Evolutionary conservation across 441 rosid species (phyloP).

Genomic region (Cnidoscolus chayamansa): DNA sequence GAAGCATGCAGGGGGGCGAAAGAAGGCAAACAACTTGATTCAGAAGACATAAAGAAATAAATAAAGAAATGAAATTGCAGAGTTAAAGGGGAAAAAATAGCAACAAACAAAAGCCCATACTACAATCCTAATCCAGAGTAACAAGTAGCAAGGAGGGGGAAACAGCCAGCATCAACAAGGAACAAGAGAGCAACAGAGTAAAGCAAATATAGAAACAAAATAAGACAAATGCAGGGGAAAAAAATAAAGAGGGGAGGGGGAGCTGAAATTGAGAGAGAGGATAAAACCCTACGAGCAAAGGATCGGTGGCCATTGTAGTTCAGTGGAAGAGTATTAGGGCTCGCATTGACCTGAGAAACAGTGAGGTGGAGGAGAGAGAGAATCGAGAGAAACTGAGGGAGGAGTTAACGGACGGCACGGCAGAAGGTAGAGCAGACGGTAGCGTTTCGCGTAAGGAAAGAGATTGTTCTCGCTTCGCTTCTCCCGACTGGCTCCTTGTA

Average conservation of each 20-base stretch:
- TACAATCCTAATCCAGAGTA: too few relatives aligned
- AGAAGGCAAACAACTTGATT: background rate
- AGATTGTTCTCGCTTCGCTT: background rate
- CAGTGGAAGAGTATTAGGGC: background rate
- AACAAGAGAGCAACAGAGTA: background rate
- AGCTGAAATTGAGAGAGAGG: background rate
- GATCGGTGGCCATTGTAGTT: slow-evolving; percentile 12
- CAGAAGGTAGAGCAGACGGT: background rate
- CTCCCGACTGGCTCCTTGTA: too few relatives aligned
- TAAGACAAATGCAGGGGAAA: background rate
- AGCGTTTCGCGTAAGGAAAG: slow-evolving; percentile 11
- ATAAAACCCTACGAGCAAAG: slow-evolving; percentile 8
- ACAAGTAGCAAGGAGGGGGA: background rate
- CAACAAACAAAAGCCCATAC: background rate
- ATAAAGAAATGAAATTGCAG: background rate
- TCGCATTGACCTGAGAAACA: slow-evolving; percentile 2
- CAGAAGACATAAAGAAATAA: background rate
- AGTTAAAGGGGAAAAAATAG: background rate
- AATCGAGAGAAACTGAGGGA: background rate
- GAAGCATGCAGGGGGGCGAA: slow-evolving; percentile 3
- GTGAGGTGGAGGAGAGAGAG: background rate
- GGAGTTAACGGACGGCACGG: background rate
- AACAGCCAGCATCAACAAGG: background rate
- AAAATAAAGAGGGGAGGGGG: background rate
- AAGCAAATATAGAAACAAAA: background rate